Evolutionary conservation across 495 filamentous ascomycete species (phyloP).

Genomic region (Talaromyces wortmannii): DNA sequence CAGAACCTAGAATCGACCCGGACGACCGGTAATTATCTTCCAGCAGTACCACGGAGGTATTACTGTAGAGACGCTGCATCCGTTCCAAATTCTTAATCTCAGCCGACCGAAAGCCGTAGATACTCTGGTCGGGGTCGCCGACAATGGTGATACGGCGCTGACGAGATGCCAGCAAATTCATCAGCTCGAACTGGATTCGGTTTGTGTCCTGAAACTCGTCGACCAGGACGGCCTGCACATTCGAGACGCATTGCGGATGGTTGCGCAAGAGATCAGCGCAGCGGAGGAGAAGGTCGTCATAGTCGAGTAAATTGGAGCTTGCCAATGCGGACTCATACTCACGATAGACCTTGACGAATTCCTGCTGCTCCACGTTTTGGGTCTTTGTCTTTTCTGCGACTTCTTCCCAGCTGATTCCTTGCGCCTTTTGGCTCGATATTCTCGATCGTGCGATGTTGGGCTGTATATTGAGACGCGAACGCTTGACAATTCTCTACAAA

Average conservation of each 20-base stretch:
- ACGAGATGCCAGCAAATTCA: constrained; percentile 76
- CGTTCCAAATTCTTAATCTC: constrained; percentile 84
- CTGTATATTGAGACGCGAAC: constrained; percentile 61
- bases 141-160: constrained; percentile 81
- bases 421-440: constrained; percentile 84
- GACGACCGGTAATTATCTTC: constrained; percentile 96
- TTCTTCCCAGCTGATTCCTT: constrained; percentile 46
- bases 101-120: constrained; percentile 96
- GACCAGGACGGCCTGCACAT: constrained; percentile 86
- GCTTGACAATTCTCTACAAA: constrained; percentile 67
- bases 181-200: constrained; percentile 87
- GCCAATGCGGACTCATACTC: constrained; percentile 74
- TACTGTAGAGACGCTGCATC: constrained; percentile 68
- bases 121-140: constrained; percentile 96
- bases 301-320: constrained; percentile 81
- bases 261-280: constrained; percentile 74
- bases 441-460: constrained; percentile 59
- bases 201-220: constrained; percentile 99
- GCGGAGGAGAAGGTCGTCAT: constrained; percentile 84
- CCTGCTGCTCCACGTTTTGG: constrained; percentile 56
- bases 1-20: constrained; percentile 75
- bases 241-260: constrained; percentile 80
- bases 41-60: constrained; percentile 76
- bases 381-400: constrained; percentile 28
- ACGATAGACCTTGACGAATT: constrained; percentile 66